Conservation (phyloP, 83 land plant genomes). For the Thuja plicata region DNA sequence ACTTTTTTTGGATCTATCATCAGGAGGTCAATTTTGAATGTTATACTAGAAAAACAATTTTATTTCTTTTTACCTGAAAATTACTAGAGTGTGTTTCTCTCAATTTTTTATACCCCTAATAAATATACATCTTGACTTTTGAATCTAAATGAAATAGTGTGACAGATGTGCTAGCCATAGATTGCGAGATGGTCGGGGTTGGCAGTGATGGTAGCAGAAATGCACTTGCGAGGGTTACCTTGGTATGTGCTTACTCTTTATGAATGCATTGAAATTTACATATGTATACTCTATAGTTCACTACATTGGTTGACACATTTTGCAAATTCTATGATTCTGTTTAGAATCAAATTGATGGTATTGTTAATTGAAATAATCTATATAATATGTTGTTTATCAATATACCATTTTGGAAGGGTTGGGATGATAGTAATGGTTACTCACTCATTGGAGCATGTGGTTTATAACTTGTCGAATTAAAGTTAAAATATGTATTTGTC, state of each 20-base stretch:
- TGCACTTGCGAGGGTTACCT: constrained; percentile 87
- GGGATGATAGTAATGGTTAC: not conserved
- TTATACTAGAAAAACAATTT: not conserved
- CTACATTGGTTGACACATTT: not conserved
- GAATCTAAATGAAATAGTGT: constrained; percentile 39
- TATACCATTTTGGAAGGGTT: not conserved
- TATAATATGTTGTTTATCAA: not conserved
- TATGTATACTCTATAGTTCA: not conserved
- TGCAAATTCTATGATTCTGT: not conserved
- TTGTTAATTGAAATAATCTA: not conserved
- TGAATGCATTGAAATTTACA: not conserved
- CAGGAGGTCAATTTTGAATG: not conserved
- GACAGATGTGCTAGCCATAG: constrained; percentile 83
- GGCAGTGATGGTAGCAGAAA: constrained; percentile 74
- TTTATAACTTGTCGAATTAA: not conserved
- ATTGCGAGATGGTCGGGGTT: constrained; percentile 99
- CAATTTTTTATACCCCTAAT: not conserved
- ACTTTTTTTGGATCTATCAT: not conserved
- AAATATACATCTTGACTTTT: not conserved
- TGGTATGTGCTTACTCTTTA: constrained; percentile 39
- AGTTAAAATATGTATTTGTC: not conserved
- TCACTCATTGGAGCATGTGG: not conserved
- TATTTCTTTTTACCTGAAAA: not conserved
- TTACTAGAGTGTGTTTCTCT: not conserved
- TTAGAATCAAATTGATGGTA: not conserved